Evolutionary conservation across 78 protist species (phyloP).

Genomic region (Tieghemostelium lacteum): DNA sequence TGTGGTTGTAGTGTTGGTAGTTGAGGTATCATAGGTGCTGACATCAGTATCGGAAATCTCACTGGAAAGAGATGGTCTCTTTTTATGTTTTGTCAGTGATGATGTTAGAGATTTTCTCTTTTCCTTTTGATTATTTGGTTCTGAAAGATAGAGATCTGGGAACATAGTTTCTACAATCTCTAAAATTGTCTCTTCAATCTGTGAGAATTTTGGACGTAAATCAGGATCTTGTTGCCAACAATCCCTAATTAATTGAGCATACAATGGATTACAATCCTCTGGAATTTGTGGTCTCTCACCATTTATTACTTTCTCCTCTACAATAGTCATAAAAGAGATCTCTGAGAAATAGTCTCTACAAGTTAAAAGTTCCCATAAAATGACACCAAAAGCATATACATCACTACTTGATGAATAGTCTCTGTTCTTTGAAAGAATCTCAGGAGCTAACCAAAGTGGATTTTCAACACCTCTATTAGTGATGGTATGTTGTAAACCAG

Average conservation of each 20-base stretch:
- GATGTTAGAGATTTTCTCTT: background rate
- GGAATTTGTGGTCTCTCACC: conserved; percentile 83
- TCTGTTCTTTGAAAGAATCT: conserved; percentile 34
- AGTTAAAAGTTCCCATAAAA: conserved; percentile 78
- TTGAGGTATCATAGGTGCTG: too few relatives aligned
- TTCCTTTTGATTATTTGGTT: conserved; percentile 3
- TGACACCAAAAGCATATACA: conserved; percentile 82
- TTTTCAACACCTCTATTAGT: conserved; percentile 77
- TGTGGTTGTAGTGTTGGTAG: background rate
- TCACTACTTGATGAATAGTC: conserved; percentile 67
- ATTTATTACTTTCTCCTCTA: conserved; percentile 73
- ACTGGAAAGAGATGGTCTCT: background rate
- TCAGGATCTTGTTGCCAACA: conserved; percentile 81
- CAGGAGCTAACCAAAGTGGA: conserved; percentile 87
- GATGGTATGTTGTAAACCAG: conserved; percentile 71
- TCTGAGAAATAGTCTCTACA: conserved; percentile 53
- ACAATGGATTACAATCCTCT: conserved; percentile 22
- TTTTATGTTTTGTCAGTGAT: conserved; percentile 1
- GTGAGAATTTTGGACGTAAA: conserved; percentile 63
- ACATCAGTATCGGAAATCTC: conserved; percentile 4
- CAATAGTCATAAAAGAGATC: conserved; percentile 41
- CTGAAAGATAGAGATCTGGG: conserved; percentile 22
- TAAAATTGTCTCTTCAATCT: conserved; percentile 49
- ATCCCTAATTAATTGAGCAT: conserved; percentile 38
- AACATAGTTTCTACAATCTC: conserved; percentile 23